Evolutionary conservation across 768 basidiomycete species (phyloP), one percentile per base, ranked within the genome.

Genomic region (Tylopilus intermedius): DNA sequence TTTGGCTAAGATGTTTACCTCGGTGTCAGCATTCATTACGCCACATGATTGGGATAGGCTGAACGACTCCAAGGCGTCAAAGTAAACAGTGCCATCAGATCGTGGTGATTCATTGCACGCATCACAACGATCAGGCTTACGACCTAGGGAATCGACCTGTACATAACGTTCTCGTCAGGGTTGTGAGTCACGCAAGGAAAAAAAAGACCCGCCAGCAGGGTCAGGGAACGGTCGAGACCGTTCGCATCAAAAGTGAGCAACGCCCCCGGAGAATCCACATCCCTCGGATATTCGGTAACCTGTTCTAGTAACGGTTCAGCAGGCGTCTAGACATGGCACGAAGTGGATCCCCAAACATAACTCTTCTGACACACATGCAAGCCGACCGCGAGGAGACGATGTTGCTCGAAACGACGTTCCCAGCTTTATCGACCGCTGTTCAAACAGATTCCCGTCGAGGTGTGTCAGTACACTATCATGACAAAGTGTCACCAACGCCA

Each of bases 81-180:
- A 67, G 50, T 67, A 64, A n/a, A 67, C 30, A 0, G 65, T 67
- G 26, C 39, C 47, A 13, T 51, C 45, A 1, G 66, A 63, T 18
- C 14, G 22, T 4, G 55, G 45, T 22, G 50, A 56, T 42, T 47
- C 52, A 2, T 40, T 30, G 15, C 15, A 14, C 3, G 50, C 33
- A 22, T 53, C 50, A 39, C 21, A 55, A 51, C 51, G 53, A 49
- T 9, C 6, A 21, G 26, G 33, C 27, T 26, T 47, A 26, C 27
- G 9, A 13, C 41, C 27, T 40, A 33, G 44, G 40, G 48, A 41
- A 38, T 52, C 49, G 42, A 41, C 50, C 54, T 55, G 58, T 18
- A 18, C 40, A 49, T 26, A 39, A 53, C n/a, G 29, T 54, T 49
- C 26, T 26, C 7, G 47, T 63, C 53, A 62, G 51, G 48, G 52